These are phyloP conservation scores for Xylaria arbuscula DNA, from an alignment of 2,329 filamentous ascomycete genomes.

Conservation along the genomic window DNA sequence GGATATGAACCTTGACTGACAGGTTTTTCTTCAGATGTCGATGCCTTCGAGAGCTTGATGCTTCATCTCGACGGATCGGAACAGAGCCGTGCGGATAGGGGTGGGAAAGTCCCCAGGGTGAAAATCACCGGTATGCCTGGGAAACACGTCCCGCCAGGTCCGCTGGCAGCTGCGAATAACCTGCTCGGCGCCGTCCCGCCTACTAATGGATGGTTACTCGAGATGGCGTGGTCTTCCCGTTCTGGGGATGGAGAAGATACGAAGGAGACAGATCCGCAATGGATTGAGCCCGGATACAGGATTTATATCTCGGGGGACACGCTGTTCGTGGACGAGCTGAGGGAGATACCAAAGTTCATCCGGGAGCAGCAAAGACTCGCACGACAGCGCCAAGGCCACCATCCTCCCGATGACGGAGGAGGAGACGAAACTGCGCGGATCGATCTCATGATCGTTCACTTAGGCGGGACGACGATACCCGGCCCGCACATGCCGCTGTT, in stretches of 20 bases:
- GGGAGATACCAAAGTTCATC: slow-evolving; percentile 65
- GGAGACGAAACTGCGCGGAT: slow-evolving; percentile 54
- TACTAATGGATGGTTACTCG: slow-evolving; percentile 74
- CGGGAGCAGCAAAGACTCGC: slow-evolving; percentile 41
- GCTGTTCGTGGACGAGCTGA: slow-evolving; percentile 69
- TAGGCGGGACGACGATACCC: slow-evolving; percentile 74
- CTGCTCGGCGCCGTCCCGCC: slow-evolving; percentile 64
- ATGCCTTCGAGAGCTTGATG: slow-evolving; percentile 65
- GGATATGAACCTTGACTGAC: background rate
- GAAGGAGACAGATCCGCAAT: slow-evolving; percentile 30
- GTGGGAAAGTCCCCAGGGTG: slow-evolving; percentile 58
- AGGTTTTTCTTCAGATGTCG: slow-evolving; percentile 50
- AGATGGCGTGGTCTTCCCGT: slow-evolving; percentile 62
- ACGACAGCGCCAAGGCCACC: background rate
- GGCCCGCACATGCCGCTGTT: slow-evolving; percentile 67
- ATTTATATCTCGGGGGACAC: slow-evolving; percentile 77
- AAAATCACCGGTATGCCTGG: slow-evolving; percentile 73
- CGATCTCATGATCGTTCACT: slow-evolving; percentile 74
- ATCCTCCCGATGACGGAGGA: background rate
- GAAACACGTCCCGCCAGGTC: slow-evolving; percentile 66
- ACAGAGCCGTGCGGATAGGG: slow-evolving; percentile 33
- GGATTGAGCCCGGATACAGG: slow-evolving; percentile 62
- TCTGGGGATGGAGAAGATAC: background rate
- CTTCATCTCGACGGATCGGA: slow-evolving; percentile 49
- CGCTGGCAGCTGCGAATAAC: slow-evolving; percentile 54